These are phyloP conservation scores for Saposhnikovia divaricata DNA, from an alignment of 129 eudicot genomes.

Conservation along the genomic window DNA sequence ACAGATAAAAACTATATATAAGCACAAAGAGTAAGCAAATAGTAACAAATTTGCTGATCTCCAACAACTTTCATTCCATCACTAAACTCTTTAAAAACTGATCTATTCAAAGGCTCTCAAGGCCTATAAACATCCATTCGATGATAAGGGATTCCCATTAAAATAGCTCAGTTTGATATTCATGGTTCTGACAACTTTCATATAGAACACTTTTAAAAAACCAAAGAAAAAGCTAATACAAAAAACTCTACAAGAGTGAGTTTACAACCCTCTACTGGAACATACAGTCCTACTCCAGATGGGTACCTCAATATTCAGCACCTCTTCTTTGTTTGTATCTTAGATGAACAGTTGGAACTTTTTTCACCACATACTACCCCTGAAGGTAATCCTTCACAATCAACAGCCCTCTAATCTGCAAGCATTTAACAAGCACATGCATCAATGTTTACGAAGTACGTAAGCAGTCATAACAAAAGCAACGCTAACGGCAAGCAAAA, in stretches of 20 bases:
- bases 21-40: neutral
- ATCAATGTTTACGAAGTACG: neutral
- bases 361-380: neutral
- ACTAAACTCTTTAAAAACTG: neutral
- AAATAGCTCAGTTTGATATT: neutral
- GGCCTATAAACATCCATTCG: too few species aligned
- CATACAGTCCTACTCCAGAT: neutral
- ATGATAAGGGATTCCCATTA: too few species aligned
- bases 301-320: neutral
- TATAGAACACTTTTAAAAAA: neutral
- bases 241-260: neutral
- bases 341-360: neutral
- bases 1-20: neutral
- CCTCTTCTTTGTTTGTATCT: neutral
- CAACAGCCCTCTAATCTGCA: constrained; percentile 2
- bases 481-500: neutral
- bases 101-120: neutral
- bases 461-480: neutral
- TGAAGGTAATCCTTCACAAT: neutral
- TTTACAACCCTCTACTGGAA: constrained; percentile 1
- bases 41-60: neutral
- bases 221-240: neutral
- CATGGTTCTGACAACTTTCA: neutral
- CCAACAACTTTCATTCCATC: neutral
- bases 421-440: neutral